A percentile compares a stretch with the other conserved stretches of the same genome.
phyloP scores from a whole-genome alignment of 2,329 filamentous ascomycete species.

The Hypomyces rosellus region DNA sequence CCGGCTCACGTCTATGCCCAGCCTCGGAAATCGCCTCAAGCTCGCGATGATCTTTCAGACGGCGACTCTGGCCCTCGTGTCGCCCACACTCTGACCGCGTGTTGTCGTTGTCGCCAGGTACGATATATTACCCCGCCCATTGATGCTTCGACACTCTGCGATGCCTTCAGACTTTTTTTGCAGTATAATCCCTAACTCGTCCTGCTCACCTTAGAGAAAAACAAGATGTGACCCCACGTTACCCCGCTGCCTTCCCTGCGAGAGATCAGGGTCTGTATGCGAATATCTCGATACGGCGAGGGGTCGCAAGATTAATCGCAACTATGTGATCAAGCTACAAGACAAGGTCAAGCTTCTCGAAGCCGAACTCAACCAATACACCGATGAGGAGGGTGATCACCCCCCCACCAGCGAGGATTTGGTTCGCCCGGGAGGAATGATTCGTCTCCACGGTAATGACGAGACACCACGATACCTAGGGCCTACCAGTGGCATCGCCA shows the following conservation, averaged over 20 bases:
- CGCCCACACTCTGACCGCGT: conserved; percentile 73
- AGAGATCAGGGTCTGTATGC: conserved; percentile 83
- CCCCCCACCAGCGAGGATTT: conserved; percentile 74
- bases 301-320: conserved; percentile 77
- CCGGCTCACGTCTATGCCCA: conserved; percentile 24
- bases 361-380: conserved; percentile 70
- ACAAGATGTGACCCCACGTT: conserved; percentile 91
- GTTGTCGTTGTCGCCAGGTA: conserved; percentile 74
- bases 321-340: conserved; percentile 88
- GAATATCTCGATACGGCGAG: conserved; percentile 93
- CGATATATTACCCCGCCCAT: conserved; percentile 24
- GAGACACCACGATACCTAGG: conserved; percentile 85
- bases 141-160: background rate
- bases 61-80: conserved; percentile 54
- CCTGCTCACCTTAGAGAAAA: conserved; percentile 60
- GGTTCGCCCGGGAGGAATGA: conserved; percentile 77
- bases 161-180: conserved; percentile 11
- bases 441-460: conserved; percentile 77
- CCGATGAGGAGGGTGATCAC: conserved; percentile 66
- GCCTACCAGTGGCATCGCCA: conserved; percentile 90
- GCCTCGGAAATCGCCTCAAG: conserved; percentile 23
- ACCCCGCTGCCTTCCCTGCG: conserved; percentile 86
- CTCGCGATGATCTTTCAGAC: conserved; percentile 40
- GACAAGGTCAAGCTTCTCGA: conserved; percentile 79
- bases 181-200: conserved; percentile 5